A percentile compares a stretch with the other conserved stretches of the same genome.
These are phyloP conservation scores for Metrosideros polymorpha DNA, from an alignment of 441 rosid genomes.

Conservation along the genomic window DNA sequence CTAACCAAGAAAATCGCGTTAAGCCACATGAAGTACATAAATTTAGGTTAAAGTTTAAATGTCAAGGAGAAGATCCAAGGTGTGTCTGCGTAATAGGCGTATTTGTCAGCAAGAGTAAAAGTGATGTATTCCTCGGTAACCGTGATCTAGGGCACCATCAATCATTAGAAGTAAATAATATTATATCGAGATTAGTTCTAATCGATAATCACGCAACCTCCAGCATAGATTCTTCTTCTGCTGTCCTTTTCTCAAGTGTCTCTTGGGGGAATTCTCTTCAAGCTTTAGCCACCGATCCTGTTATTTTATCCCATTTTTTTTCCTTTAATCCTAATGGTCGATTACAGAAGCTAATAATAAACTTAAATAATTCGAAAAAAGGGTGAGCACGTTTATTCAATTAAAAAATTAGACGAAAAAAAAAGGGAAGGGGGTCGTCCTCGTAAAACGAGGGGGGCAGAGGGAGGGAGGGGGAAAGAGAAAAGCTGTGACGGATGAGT, in stretches of 20 bases:
- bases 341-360: background rate
- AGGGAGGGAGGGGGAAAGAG: background rate
- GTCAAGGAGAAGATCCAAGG: background rate
- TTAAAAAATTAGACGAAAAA: background rate
- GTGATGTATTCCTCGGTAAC: background rate
- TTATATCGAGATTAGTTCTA: background rate
- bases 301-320: background rate
- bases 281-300: background rate
- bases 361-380: background rate
- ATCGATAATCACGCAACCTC: background rate
- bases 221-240: background rate
- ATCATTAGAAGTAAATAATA: background rate
- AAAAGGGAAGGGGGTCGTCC: background rate
- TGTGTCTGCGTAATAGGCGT: background rate
- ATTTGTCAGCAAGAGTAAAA: background rate
- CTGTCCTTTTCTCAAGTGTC: background rate
- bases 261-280: background rate
- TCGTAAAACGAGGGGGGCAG: background rate
- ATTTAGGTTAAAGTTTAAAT: no score
- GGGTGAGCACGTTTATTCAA: background rate
- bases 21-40: background rate
- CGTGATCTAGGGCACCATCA: background rate
- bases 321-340: background rate
- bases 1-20: background rate
- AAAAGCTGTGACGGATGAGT: conserved; percentile 20